A percentile compares a stretch with the other conserved stretches of the same genome.
phyloP scores from a whole-genome alignment of 371 early-diverging fungal species.

The Amoeboradix gromovi region DNA sequence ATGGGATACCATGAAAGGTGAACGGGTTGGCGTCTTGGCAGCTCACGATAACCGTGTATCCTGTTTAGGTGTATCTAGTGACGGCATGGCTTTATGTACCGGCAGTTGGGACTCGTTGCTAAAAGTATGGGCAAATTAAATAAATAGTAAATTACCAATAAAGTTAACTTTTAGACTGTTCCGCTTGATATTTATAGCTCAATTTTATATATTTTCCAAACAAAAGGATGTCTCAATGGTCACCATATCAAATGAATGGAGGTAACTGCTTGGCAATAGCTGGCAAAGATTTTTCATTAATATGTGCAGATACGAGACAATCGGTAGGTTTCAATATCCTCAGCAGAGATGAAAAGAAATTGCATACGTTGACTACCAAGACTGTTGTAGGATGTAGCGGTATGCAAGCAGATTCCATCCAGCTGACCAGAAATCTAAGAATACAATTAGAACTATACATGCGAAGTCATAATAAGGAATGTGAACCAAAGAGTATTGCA shows the following conservation, averaged over 20 bases:
- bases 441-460: background rate
- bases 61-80: conserved; percentile 71
- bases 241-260: background rate
- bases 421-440: conserved; percentile 8
- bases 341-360: conserved; percentile 34
- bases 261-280: conserved; percentile 39
- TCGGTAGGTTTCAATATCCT: conserved; percentile 85
- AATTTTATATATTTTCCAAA: background rate
- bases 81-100: conserved; percentile 88
- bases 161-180: too few relatives aligned
- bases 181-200: too few relatives aligned
- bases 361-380: conserved; percentile 36
- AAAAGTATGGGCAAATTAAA: conserved; percentile 19
- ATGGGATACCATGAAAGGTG: conserved; percentile 84
- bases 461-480: background rate
- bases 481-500: conserved; percentile 21
- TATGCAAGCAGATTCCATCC: conserved; percentile 76
- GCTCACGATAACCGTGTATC: conserved; percentile 91
- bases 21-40: conserved; percentile 65
- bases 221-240: background rate
- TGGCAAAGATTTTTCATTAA: conserved; percentile 71
- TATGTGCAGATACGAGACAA: conserved; percentile 93
- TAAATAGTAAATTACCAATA: background rate
- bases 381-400: conserved; percentile 66
- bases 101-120: conserved; percentile 85